Evolutionary conservation across 129 eudicot genomes (phyloP), one percentile per base, ranked within the genome.

Genomic region (Chrysanthemum seticuspe): DNA sequence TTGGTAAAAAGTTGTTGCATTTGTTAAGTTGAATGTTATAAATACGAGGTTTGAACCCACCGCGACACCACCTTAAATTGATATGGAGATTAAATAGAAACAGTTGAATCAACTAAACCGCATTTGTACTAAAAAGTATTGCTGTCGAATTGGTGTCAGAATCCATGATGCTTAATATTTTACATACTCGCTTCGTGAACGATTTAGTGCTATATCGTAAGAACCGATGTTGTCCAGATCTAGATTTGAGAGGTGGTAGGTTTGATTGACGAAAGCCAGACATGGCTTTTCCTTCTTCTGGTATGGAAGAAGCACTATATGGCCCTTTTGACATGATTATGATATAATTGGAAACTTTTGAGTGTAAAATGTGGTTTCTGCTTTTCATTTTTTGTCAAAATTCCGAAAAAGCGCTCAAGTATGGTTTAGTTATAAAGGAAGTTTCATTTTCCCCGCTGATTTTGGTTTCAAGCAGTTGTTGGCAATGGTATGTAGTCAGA

Each of bases 401-500:
- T 45, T 25, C 18, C 31, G 0, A 19, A 25, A 67, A 56, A 14
- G 45, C 49, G 23, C 3, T 66, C 8, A 34, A 25, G 5, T 51
- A 52, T 19, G 77, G 62, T 48, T 48, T 72, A 13, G 48, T 49
- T 73, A 27, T 23, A 18, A 57, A 23, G 11, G 16, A 55, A 70
- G 55, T 50, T 21, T 6, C 23, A 31, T 51, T 10, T 52, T 34
- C 65, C 16, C 19, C 25, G 18, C 62, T 9, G 56, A 65, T 54
- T 34, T 14, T 44, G 34, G 50, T 55, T 75, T 16, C 34, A 53
- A 13, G 9, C 9, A 11, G 51, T 70, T 31, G 23, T 54, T 70
- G 23, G 63, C 44, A 34, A 34, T 0, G 7, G 44, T 34, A 5
- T 34, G 7, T 1, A 34, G 44, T 34, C 7, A 29, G 34, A 29